Base-by-base conservation (phyloP, 352 stramenopile genomes). In the Globisporangium ultimum region DNA sequence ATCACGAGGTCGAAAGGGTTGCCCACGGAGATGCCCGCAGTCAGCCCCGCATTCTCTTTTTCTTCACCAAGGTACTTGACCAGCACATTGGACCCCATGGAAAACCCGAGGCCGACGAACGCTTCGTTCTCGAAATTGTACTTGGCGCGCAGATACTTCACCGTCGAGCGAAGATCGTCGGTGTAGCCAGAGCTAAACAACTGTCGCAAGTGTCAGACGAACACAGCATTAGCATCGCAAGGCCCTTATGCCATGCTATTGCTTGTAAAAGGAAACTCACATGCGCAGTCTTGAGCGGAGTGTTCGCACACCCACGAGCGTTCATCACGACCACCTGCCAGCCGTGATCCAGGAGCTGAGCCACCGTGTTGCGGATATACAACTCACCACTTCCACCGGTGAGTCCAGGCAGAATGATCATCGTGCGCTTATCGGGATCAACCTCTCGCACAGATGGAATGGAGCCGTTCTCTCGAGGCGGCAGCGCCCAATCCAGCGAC, bases 311-410 rank as follows among this genome's bases (percentile, higher is more conserved):
- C 20, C 79, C 80, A 34, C 80, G 72, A n/a, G 84, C 76, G 51
- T 91, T 93, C 51, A 90, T 56, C 53, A 91, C 84, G 45, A 91
- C 79, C 55, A 76, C 82, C 47, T 89, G 84, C 84, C 80, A 93
- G 14, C 70, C 75, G 7, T 67, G 28, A 15, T 64, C 43, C 32
- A 78, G 54, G 38, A 89, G 47, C 2, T 57, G 54, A 20, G 74
- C 58, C 11, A 83, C 78, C 6, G 69, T 59, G n/a, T 51, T 74
- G 56, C 78, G 74, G 58, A 91, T 78, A 68, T 91, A 91, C 59
- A 83, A 73, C 60, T 91, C 81, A 21, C 68, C 32, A 55, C 78
- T 89, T 42, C 78, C 78, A 15, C 78, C 78, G 0, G 81, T 84
- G 48, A 88, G 66, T 28, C 81, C 81, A 3, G 80, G 78, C 0